These are phyloP conservation scores for Pseudisothecium myosuroides DNA, from an alignment of 225 moss, liverwort and hornwort genomes.

Conservation along the genomic window DNA sequence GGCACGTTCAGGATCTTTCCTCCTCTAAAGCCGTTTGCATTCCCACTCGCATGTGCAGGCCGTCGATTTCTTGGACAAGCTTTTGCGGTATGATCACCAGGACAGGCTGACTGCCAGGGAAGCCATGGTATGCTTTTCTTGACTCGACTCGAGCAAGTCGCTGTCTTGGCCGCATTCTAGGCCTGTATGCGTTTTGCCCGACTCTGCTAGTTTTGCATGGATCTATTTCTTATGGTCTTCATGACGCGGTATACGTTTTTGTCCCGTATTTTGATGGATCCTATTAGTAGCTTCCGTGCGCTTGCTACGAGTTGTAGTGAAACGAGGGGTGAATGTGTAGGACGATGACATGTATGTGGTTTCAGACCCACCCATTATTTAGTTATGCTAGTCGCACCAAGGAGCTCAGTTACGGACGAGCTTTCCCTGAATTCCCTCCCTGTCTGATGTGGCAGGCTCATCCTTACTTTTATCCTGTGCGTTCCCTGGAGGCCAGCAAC, in stretches of 20 bases:
- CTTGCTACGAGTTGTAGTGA: neutral
- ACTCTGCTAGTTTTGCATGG: neutral
- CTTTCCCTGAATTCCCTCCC: neutral
- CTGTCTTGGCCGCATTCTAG: neutral
- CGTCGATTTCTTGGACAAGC: slow-evolving; percentile 47
- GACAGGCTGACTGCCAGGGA: slow-evolving; percentile 46
- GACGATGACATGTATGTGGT: neutral
- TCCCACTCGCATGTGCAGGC: slow-evolving; percentile 5
- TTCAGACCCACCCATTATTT: neutral
- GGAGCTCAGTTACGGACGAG: neutral
- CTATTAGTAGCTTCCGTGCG: neutral
- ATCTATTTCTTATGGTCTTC: neutral
- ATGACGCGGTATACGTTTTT: neutral
- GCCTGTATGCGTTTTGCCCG: neutral
- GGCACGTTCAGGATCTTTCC: neutral
- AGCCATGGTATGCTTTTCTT: slow-evolving; percentile 25
- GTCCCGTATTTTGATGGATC: neutral
- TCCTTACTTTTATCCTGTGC: slow-evolving; percentile 87
- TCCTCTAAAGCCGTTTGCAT: neutral
- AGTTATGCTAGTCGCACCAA: too few relatives aligned
- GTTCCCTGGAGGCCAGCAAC: slow-evolving; percentile 65
- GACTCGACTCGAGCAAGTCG: neutral
- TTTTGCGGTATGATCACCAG: slow-evolving; percentile 43
- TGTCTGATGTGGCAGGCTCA: slow-evolving; percentile 47
- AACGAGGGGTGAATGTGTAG: neutral